Conservation (phyloP, 306 rosid species). For the Prunus mira region DNA sequence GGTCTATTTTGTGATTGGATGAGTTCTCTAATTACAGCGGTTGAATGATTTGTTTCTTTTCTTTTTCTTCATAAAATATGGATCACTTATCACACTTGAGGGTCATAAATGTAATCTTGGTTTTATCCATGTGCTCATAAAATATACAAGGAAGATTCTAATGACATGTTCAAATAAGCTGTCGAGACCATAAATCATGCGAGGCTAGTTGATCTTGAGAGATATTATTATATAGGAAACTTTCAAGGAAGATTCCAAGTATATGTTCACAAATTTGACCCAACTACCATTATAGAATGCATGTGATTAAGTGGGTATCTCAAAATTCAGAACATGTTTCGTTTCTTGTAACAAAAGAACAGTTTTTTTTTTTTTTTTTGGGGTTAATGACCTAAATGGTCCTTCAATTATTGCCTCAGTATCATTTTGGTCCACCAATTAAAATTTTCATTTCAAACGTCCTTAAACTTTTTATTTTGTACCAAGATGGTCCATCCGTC, state of each 20-base stretch:
- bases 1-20: too few species aligned
- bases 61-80: too few species aligned
- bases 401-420: accelerated
- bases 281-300: neutral
- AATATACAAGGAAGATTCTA: neutral
- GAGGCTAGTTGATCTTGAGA: neutral
- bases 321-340: neutral
- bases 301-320: neutral
- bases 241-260: neutral
- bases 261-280: neutral
- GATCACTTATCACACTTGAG: too few species aligned
- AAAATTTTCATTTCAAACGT: too few species aligned
- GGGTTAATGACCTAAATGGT: too few species aligned
- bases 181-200: neutral
- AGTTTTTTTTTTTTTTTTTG: too few species aligned
- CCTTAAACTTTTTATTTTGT: too few species aligned
- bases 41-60: too few species aligned
- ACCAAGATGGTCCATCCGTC: too few species aligned
- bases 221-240: neutral
- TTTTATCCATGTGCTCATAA: neutral
- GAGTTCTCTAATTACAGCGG: too few species aligned
- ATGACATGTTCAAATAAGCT: neutral
- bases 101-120: neutral
- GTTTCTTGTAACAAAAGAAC: neutral
- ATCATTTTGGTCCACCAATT: too few species aligned